Conservation (phyloP, 768 basidiomycete genomes). For the Serendipita vermifera region DNA sequence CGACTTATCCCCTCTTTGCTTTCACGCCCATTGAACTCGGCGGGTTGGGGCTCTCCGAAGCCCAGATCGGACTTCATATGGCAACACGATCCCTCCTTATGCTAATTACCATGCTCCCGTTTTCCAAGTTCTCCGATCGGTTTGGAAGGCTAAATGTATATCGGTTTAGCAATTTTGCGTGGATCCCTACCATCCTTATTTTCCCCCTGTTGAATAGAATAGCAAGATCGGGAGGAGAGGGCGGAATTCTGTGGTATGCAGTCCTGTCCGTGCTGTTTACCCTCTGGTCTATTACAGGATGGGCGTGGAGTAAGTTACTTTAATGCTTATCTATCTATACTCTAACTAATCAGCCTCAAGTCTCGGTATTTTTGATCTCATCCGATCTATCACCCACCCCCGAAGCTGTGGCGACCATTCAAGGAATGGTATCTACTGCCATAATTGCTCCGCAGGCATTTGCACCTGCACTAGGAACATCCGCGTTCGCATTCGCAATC, state of each 20-base stretch:
- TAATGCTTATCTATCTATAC: background rate
- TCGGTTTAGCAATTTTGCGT: background rate
- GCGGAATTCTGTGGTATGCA: background rate
- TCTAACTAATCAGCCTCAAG: background rate
- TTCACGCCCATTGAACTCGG: slow-evolving; percentile 29
- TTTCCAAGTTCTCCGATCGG: background rate
- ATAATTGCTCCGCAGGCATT: background rate
- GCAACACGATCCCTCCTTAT: background rate
- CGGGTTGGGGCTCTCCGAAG: slow-evolving; percentile 27
- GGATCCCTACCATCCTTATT: background rate
- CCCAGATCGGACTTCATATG: slow-evolving; percentile 25
- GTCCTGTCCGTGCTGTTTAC: background rate
- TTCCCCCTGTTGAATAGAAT: background rate
- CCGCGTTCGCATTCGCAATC: slow-evolving; percentile 4
- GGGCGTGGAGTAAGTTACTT: slow-evolving; percentile 1
- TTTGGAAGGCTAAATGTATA: background rate
- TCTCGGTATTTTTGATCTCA: background rate
- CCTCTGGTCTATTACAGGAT: background rate
- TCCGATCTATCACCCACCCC: background rate
- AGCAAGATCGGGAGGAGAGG: background rate
- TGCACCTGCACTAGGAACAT: background rate
- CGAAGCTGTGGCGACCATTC: background rate
- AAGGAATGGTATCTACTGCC: background rate
- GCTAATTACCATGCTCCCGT: background rate
- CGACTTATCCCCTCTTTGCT: slow-evolving; percentile 29